A percentile compares a stretch with the other conserved stretches of the same genome.
These are phyloP conservation scores for Backusella westeae DNA, from an alignment of 192 early-diverging fungal genomes.

Conservation along the genomic window DNA sequence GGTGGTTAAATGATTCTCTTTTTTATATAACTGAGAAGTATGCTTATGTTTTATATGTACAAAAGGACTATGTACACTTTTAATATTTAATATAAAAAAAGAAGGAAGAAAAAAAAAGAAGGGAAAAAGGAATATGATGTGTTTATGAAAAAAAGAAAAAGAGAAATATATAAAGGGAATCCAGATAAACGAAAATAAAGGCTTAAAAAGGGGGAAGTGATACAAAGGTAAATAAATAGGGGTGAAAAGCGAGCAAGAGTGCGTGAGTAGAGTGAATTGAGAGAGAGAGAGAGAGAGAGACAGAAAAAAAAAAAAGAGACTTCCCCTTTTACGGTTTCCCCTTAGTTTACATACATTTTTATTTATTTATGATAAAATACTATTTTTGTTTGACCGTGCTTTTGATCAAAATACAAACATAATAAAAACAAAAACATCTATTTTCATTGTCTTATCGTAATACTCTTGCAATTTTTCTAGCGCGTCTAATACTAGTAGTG, in stretches of 20 bases:
- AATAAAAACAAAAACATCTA: slow-evolving; percentile 5
- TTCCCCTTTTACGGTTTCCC: background rate
- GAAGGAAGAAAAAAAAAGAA: background rate
- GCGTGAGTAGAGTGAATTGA: background rate
- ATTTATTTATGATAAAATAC: background rate
- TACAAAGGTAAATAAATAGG: slow-evolving; percentile 10
- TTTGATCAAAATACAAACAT: slow-evolving; percentile 2
- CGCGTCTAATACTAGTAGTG: background rate
- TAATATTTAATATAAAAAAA: background rate
- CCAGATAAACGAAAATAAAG: background rate
- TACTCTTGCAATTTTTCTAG: slow-evolving; percentile 1
- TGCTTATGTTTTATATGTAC: background rate
- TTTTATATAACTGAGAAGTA: background rate
- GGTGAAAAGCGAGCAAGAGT: background rate
- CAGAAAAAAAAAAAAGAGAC: background rate
- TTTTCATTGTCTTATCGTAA: slow-evolving; percentile 7
- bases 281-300: background rate
- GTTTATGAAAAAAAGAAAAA: background rate
- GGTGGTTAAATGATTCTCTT: background rate
- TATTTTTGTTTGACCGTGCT: slow-evolving; percentile 5
- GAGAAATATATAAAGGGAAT: background rate
- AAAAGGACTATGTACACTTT: background rate
- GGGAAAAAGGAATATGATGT: background rate
- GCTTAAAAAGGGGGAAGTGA: slow-evolving; percentile 1
- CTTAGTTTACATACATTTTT: background rate